phyloP scores from a whole-genome alignment of 2,329 filamentous ascomycete genomes.

The Chaetomium strumarium region DNA sequence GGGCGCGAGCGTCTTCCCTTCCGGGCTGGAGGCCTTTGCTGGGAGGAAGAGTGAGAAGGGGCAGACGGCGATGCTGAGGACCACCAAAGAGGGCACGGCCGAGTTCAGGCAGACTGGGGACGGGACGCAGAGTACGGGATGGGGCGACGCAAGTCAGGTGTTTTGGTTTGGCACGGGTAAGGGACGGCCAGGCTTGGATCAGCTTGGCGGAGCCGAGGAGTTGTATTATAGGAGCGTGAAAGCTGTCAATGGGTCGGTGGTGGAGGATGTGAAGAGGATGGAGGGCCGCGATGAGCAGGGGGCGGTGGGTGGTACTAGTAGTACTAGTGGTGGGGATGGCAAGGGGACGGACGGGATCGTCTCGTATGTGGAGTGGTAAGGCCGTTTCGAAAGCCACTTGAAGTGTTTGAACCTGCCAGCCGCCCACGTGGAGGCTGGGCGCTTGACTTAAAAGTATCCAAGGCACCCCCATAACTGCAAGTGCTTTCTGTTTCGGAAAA shows the following conservation, averaged over 20 bases:
- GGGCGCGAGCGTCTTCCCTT: slow-evolving; percentile 46
- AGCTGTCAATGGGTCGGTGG: slow-evolving; percentile 48
- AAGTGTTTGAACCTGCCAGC: background rate
- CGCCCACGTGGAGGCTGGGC: too few species aligned
- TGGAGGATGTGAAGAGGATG: slow-evolving; percentile 41
- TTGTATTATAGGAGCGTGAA: slow-evolving; percentile 54
- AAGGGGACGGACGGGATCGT: background rate
- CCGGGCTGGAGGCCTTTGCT: slow-evolving; percentile 52
- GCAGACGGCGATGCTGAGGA: slow-evolving; percentile 39
- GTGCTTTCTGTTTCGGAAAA: background rate
- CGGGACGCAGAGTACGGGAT: slow-evolving; percentile 43
- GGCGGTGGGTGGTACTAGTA: background rate
- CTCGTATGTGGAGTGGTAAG: background rate
- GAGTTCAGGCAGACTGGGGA: slow-evolving; percentile 45
- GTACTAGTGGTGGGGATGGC: background rate
- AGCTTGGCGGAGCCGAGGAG: slow-evolving; percentile 26
- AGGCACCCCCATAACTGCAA: too few species aligned
- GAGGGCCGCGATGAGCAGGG: slow-evolving; percentile 21
- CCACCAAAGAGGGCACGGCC: slow-evolving; percentile 53
- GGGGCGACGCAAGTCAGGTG: slow-evolving; percentile 51
- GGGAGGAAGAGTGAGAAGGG: background rate
- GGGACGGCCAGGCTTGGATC: background rate
- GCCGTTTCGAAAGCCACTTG: background rate
- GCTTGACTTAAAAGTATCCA: background rate
- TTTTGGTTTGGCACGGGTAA: slow-evolving; percentile 42